phyloP scores from a whole-genome alignment of 257 asterid genomes.

The Sherardia arvensis region DNA sequence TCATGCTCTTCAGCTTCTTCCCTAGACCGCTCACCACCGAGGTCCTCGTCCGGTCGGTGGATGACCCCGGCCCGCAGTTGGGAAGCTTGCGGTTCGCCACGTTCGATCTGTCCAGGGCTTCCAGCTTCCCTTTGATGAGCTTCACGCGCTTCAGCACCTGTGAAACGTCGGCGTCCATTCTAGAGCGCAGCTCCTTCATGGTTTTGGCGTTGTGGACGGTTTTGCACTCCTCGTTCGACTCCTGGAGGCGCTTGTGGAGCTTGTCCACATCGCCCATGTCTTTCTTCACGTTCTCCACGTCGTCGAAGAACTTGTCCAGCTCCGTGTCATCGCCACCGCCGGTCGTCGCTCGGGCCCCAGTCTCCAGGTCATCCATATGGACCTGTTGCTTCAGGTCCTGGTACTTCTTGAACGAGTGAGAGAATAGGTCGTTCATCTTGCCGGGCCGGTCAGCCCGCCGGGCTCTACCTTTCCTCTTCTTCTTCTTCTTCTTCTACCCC shows the following conservation, averaged over 20 bases:
- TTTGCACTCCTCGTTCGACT: conserved; percentile 35
- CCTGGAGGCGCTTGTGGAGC: conserved; percentile 24
- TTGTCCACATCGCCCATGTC: conserved; percentile 30
- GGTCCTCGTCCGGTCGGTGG: conserved; percentile 37
- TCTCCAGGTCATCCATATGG: conserved; percentile 29
- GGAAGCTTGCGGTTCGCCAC: conserved; percentile 24
- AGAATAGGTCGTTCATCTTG: conserved; percentile 41
- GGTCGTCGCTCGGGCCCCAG: conserved; percentile 3
- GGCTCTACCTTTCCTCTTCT: conserved; percentile 7
- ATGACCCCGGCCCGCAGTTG: conserved; percentile 40
- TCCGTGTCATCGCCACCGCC: conserved; percentile 11
- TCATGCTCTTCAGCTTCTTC: conserved; percentile 27
- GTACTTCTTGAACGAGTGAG: conserved; percentile 27
- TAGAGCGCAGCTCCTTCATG: conserved; percentile 28
- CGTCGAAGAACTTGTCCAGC: conserved; percentile 30
- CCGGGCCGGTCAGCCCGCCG: background rate
- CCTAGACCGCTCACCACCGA: conserved; percentile 42
- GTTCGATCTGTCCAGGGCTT: conserved; percentile 33
- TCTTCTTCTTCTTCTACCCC: conserved; percentile 23
- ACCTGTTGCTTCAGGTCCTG: conserved; percentile 34
- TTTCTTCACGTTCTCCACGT: conserved; percentile 35
- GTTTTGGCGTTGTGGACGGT: conserved; percentile 35
- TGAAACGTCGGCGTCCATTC: conserved; percentile 29
- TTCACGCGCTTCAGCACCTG: conserved; percentile 32
- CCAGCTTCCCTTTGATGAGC: conserved; percentile 32